Evolutionary conservation across 1,284 basidiomycete species (phyloP).

Genomic region (Schizophyllum amplum): DNA sequence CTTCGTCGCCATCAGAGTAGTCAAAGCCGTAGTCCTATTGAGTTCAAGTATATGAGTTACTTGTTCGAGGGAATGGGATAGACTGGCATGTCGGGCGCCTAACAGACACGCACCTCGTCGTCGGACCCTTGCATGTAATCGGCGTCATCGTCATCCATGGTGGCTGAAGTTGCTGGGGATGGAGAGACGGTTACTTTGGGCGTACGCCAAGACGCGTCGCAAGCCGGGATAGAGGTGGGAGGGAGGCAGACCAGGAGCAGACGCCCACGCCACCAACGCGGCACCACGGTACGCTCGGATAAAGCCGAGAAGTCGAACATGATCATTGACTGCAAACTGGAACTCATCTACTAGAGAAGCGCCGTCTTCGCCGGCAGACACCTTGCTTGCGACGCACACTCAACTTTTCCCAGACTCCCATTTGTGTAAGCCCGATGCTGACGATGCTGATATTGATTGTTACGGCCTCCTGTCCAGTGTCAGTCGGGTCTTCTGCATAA

Average conservation of each 20-base stretch:
- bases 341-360: too few relatives aligned
- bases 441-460: too few relatives aligned
- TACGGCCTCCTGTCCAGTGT: too few relatives aligned
- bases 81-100: slow-evolving; percentile 1
- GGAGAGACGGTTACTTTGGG: too few relatives aligned
- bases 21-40: slow-evolving; percentile 92
- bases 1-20: slow-evolving; percentile 89
- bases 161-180: slow-evolving; percentile 1
- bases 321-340: too few relatives aligned
- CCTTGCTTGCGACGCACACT: too few relatives aligned
- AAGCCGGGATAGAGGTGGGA: background rate
- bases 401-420: too few relatives aligned
- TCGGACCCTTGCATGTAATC: slow-evolving; percentile 85
- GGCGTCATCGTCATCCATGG: slow-evolving; percentile 84
- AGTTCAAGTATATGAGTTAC: slow-evolving; percentile 8
- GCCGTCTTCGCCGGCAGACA: too few relatives aligned
- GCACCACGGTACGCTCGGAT: background rate
- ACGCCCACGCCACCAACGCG: background rate
- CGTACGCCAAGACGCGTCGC: background rate
- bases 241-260: background rate
- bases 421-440: too few relatives aligned
- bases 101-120: slow-evolving; percentile 58
- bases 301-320: background rate
- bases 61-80: slow-evolving; percentile 6
- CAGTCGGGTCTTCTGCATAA: too few relatives aligned